These are phyloP conservation scores for Multifurca ochricompacta DNA, from an alignment of 768 basidiomycete genomes.

Conservation along the genomic window DNA sequence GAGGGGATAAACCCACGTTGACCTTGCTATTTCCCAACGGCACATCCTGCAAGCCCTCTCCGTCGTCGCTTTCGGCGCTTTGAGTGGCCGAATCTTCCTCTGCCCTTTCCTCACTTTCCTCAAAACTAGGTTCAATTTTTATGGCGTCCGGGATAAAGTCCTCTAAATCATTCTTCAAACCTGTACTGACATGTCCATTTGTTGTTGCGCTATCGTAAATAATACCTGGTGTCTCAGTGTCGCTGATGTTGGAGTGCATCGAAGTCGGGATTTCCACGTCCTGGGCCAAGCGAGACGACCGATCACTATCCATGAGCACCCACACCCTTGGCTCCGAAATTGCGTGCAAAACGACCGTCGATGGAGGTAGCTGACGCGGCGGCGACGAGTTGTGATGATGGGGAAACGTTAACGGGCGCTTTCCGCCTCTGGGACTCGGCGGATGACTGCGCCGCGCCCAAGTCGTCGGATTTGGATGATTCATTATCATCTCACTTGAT, in stretches of 20 bases:
- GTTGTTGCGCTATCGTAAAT: background rate
- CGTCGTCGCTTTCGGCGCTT: background rate
- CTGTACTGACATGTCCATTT: background rate
- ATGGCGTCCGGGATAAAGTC: background rate
- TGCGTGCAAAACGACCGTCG: background rate
- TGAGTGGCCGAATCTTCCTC: background rate
- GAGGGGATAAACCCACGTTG: constrained; percentile 1
- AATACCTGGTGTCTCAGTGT: background rate
- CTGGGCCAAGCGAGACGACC: background rate
- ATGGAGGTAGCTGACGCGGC: constrained; percentile 8
- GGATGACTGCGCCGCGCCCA: background rate
- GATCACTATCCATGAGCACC: background rate
- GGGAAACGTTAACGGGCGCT: constrained; percentile 3
- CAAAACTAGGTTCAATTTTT: background rate
- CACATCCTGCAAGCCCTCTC: background rate
- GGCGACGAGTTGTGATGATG: background rate
- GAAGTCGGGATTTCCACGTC: background rate
- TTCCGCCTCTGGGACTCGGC: background rate
- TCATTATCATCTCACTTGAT: background rate
- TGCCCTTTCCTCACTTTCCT: constrained; percentile 1
- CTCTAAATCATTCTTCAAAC: background rate
- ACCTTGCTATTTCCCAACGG: background rate
- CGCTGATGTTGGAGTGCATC: background rate
- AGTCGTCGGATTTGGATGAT: background rate
- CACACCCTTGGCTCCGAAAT: background rate